phyloP scores from a whole-genome alignment of 179 eudicot genomes.

The Drosera spatulata region DNA sequence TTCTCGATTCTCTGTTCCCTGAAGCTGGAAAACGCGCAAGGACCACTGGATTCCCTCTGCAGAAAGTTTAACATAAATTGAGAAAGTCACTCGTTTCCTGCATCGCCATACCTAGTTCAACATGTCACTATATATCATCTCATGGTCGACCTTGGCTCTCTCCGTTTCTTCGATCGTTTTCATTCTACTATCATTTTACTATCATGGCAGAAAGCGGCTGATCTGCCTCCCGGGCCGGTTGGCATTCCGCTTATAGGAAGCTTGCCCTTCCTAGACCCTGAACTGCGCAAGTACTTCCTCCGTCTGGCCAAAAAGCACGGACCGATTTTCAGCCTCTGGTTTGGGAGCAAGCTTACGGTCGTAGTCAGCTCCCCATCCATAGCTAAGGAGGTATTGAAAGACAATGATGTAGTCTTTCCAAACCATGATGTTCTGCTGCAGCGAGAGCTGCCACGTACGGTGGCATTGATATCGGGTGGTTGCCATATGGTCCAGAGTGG shows the following conservation, averaged over 20 bases:
- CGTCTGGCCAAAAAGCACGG: conserved; percentile 35
- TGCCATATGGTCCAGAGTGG: conserved; percentile 31
- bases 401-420: conserved; percentile 43
- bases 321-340: conserved; percentile 38
- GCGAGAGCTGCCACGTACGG: conserved; percentile 20
- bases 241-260: conserved; percentile 58
- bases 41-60: too few relatives aligned
- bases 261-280: conserved; percentile 55
- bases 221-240: conserved; percentile 55
- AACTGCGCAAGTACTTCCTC: conserved; percentile 50
- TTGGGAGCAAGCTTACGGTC: conserved; percentile 32
- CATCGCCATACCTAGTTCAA: too few relatives aligned
- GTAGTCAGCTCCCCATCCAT: conserved; percentile 21
- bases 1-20: too few relatives aligned
- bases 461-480: conserved; percentile 24
- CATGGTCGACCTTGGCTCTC: too few relatives aligned
- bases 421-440: conserved; percentile 29
- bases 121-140: too few relatives aligned
- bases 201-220: too few relatives aligned
- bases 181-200: too few relatives aligned
- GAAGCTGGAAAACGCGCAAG: too few relatives aligned
- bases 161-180: too few relatives aligned
- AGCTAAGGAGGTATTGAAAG: conserved; percentile 47
- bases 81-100: too few relatives aligned
- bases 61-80: too few relatives aligned